These are phyloP conservation scores for Paecilomyces sp. DNA, from an alignment of 2,329 filamentous ascomycete genomes.

Conservation along the genomic window DNA sequence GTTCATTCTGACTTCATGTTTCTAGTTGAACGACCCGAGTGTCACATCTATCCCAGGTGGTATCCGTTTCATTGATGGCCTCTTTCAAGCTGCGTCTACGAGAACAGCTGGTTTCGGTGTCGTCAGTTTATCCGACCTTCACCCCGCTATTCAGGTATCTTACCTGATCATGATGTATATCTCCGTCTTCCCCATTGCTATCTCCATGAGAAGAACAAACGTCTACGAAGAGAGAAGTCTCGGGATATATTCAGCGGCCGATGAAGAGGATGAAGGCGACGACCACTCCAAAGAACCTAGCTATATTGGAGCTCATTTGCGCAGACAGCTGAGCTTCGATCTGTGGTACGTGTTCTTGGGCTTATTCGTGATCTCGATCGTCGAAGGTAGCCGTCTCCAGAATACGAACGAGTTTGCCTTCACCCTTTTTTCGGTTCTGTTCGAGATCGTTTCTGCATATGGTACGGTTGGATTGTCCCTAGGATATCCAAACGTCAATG, in stretches of 20 bases:
- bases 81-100: conserved; percentile 86
- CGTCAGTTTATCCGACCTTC: conserved; percentile 67
- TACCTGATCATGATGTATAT: conserved; percentile 99
- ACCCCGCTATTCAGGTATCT: conserved; percentile 86
- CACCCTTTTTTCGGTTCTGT: conserved; percentile 63
- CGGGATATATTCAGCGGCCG: conserved; percentile 63
- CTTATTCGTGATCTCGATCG: conserved; percentile 85
- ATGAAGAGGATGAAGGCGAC: conserved; percentile 44
- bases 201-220: conserved; percentile 87
- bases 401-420: conserved; percentile 53
- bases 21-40: conserved; percentile 61
- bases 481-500: conserved; percentile 68
- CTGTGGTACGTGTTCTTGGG: conserved; percentile 95
- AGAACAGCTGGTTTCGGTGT: conserved; percentile 85
- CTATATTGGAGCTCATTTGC: conserved; percentile 86
- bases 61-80: conserved; percentile 71
- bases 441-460: conserved; percentile 84
- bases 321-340: conserved; percentile 91
- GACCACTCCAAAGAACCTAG: conserved; percentile 58
- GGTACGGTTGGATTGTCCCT: conserved; percentile 90
- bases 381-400: conserved; percentile 68
- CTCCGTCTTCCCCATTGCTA: conserved; percentile 92
- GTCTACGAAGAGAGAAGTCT: conserved; percentile 79
- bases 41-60: conserved; percentile 64
- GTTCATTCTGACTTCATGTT: conserved; percentile 8